These are phyloP conservation scores for Claviceps monticola DNA, from an alignment of 2,329 filamentous ascomycete genomes.

Conservation along the genomic window DNA sequence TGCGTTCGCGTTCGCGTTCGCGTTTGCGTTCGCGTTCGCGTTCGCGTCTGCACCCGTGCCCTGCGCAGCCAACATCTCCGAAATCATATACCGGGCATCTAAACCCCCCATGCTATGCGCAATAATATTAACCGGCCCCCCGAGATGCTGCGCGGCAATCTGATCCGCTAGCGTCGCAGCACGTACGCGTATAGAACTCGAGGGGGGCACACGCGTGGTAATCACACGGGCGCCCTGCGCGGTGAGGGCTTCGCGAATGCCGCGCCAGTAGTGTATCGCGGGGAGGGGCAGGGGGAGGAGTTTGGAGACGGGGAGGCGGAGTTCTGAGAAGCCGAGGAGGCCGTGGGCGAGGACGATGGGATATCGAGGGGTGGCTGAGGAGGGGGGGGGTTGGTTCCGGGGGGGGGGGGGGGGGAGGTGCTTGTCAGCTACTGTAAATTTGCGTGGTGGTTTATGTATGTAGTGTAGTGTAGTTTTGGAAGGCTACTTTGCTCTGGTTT, in stretches of 20 bases:
- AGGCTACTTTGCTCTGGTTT: too few relatives aligned
- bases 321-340: constrained; percentile 47
- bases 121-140: constrained; percentile 53
- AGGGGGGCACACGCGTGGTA: constrained; percentile 46
- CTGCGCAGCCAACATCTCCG: constrained; percentile 14
- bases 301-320: constrained; percentile 40
- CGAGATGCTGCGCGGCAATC: constrained; percentile 23
- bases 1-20: too few relatives aligned
- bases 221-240: constrained; percentile 42
- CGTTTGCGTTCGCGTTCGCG: background rate
- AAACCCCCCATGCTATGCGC: constrained; percentile 56
- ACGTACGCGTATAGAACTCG: constrained; percentile 45
- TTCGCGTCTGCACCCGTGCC: background rate
- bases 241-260: constrained; percentile 43
- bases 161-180: constrained; percentile 41
- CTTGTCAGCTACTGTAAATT: background rate
- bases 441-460: too few relatives aligned
- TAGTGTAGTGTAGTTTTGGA: too few relatives aligned
- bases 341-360: constrained; percentile 54
- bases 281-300: constrained; percentile 39
- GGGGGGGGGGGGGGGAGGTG: too few relatives aligned
- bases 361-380: constrained; percentile 39
- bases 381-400: background rate
- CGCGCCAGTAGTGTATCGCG: constrained; percentile 49
- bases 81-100: constrained; percentile 52